These are phyloP conservation scores for Aspergillus ruber DNA, from an alignment of 2,329 filamentous ascomycete species.

Conservation along the genomic window DNA sequence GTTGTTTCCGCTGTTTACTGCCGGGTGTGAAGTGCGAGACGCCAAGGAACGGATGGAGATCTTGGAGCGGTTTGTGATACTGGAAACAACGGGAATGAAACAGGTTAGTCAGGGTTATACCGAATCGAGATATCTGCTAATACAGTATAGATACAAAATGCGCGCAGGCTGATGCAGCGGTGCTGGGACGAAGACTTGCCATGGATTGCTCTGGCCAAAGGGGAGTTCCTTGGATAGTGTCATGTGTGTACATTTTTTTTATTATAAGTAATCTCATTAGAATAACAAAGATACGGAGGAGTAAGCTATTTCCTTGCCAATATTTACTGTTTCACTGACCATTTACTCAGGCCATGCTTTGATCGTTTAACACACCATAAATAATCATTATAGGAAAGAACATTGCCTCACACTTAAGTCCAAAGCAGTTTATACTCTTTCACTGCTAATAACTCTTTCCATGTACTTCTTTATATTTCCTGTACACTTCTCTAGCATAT, in stretches of 20 bases:
- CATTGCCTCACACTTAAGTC: too few relatives aligned
- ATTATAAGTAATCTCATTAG: background rate
- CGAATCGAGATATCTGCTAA: conserved; percentile 1
- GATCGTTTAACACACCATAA: too few relatives aligned
- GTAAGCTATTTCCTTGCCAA: too few relatives aligned
- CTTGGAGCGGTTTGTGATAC: conserved; percentile 57
- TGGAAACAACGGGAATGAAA: conserved; percentile 69
- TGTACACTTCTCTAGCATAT: too few relatives aligned
- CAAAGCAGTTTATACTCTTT: too few relatives aligned
- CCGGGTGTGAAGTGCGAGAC: conserved; percentile 65
- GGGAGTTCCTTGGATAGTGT: conserved; percentile 33
- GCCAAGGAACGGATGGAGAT: conserved; percentile 53
- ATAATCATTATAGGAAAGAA: too few relatives aligned
- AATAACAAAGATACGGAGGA: too few relatives aligned
- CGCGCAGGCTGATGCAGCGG: conserved; percentile 34
- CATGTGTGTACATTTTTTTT: background rate
- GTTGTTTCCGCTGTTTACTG: conserved; percentile 76
- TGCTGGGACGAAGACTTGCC: conserved; percentile 33
- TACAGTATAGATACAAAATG: conserved; percentile 34
- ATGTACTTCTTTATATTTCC: too few relatives aligned
- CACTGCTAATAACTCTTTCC: too few relatives aligned
- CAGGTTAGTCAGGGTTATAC: conserved; percentile 49
- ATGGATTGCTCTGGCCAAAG: conserved; percentile 34
- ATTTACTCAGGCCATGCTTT: too few relatives aligned
- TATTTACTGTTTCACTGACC: too few relatives aligned